A percentile compares a stretch with the other conserved stretches of the same genome.
Conservation (phyloP, 495 filamentous ascomycete species). For the Daldinia decipiens region DNA sequence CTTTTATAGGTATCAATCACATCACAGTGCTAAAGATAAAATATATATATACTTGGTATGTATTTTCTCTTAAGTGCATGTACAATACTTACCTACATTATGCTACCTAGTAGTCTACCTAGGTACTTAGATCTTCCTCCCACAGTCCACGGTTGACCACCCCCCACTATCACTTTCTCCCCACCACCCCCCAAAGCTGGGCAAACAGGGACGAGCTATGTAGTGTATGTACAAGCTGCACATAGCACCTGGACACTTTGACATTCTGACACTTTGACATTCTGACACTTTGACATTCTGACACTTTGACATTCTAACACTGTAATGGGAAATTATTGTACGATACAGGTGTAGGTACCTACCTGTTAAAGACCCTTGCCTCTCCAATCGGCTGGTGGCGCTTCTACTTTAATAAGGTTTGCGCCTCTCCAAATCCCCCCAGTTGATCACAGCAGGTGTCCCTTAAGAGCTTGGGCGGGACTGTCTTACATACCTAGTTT, state of each 20-base stretch:
- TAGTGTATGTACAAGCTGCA: neutral
- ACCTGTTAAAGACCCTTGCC: conserved; percentile 32
- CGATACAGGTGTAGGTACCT: neutral
- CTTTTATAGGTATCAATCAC: conserved; percentile 17
- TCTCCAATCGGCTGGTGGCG: conserved; percentile 43
- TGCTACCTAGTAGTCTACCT: too few species aligned
- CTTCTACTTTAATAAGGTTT: conserved; percentile 44
- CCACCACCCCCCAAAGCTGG: neutral
- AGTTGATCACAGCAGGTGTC: conserved; percentile 42
- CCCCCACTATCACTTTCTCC: conserved; percentile 6
- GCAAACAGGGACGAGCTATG: neutral
- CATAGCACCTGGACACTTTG: neutral
- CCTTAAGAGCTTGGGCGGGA: conserved; percentile 34
- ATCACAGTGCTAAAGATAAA: conserved; percentile 7
- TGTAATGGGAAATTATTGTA: conserved; percentile 4
- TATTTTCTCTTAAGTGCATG: conserved; percentile 3
- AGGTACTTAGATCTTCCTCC: neutral
- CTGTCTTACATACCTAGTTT: conserved; percentile 41
- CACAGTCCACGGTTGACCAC: conserved; percentile 7
- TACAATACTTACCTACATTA: too few species aligned
- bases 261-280: neutral
- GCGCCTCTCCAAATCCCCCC: conserved; percentile 34
- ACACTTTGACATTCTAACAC: neutral
- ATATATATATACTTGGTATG: neutral
- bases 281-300: neutral